Percentiles rank a stretch among this genome's conserved stretches.
Conservation (phyloP, 352 stramenopile genomes). For the Phytophthora boehmeriae region DNA sequence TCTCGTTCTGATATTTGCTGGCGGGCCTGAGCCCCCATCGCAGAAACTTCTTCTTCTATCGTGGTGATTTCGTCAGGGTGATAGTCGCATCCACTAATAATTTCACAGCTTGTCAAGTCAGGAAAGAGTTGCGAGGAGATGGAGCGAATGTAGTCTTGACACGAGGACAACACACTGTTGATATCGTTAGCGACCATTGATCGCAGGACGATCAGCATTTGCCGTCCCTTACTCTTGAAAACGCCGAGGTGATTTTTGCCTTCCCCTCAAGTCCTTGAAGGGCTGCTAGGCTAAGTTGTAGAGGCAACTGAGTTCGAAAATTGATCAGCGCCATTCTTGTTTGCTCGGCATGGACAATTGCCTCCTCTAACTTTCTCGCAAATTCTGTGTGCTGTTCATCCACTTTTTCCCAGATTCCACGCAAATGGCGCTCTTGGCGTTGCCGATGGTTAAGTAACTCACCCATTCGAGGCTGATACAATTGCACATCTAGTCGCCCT, state of each 20-base stretch:
- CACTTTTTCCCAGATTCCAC: slow-evolving; percentile 58
- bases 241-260: slow-evolving; percentile 68
- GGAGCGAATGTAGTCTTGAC: slow-evolving; percentile 58
- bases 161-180: slow-evolving; percentile 35
- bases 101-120: slow-evolving; percentile 60
- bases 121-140: slow-evolving; percentile 65
- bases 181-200: slow-evolving; percentile 38
- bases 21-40: slow-evolving; percentile 45
- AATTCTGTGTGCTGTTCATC: slow-evolving; percentile 61
- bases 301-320: slow-evolving; percentile 67
- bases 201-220: slow-evolving; percentile 32
- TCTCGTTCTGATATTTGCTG: slow-evolving; percentile 41
- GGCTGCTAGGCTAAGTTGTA: slow-evolving; percentile 75
- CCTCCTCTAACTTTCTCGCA: slow-evolving; percentile 28
- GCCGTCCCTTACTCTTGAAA: slow-evolving; percentile 43
- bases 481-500: slow-evolving; percentile 84
- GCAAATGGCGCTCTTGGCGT: slow-evolving; percentile 70
- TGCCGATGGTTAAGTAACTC: slow-evolving; percentile 85
- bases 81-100: slow-evolving; percentile 86
- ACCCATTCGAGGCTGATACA: slow-evolving; percentile 82
- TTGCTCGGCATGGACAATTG: slow-evolving; percentile 39
- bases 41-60: slow-evolving; percentile 43
- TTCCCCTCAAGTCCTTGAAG: slow-evolving; percentile 87
- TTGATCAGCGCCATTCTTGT: slow-evolving; percentile 51
- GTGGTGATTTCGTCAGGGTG: slow-evolving; percentile 71